Evolutionary conservation across 1,284 basidiomycete species (phyloP), one percentile per base, ranked within the genome.

Genomic region (Rhodotorula sp.): DNA sequence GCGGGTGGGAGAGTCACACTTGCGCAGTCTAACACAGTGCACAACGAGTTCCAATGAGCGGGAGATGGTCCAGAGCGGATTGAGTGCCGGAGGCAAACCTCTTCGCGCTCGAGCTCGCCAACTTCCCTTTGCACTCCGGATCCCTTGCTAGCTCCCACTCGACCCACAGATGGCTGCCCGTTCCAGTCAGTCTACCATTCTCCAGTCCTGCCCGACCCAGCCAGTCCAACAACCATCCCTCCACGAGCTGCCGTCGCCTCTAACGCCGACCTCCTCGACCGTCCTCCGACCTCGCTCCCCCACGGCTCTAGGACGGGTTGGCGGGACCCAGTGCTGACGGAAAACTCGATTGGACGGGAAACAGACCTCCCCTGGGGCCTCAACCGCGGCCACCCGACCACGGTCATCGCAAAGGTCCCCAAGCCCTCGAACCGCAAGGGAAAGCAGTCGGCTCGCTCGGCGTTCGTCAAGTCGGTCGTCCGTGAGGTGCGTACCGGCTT

Each of bases 351-450:
- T n/a, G n/a, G n/a, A n/a, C n/a, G n/a, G 32, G 20, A 2, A 27
- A 49, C 74, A 96, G 95, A 95, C 85, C 84, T 94, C 82, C 91
- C 92, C 79, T 85, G 85, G 83, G 96, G 96, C 80, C 85, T 87
- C 80, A 96, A 95, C 88, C 89, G 90, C 80, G 96, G 96, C 78
- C 90, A 90, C 85, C 89, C 91, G 77, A 96, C 94, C 67, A 96
- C 92, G 68, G 82, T 89, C 79, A 90, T 97, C 80, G 84, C 89
- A 78, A 89, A 91, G 83, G 82, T 83, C 66, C 82, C 85, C 64
- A 89, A 90, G 81, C 94, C 94, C 68, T 90, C 89, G 79, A 88
- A 95, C 81, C 90, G 92, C 83, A 99, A 98, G 87, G 96, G 95
- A 77, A 82, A 88, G 78, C 86, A 88, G 81, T 90, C 90, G 71